Evolutionary conservation across 257 asterid species (phyloP), one percentile per base, ranked within the genome.

Genomic region (Thymus mandschuricus): DNA sequence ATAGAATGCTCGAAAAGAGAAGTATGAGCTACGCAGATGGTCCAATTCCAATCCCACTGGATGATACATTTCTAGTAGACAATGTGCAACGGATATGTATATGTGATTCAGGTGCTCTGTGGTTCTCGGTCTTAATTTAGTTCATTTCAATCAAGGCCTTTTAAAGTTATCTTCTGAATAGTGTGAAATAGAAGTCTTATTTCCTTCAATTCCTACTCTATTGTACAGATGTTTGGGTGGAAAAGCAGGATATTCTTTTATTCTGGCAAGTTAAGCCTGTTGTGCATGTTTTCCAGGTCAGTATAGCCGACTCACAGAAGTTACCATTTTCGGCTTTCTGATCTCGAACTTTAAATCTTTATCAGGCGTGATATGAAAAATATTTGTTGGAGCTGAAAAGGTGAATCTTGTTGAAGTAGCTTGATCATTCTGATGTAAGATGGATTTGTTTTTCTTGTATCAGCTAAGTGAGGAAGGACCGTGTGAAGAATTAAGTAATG

Each of bases 381-480:
- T 43, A 46, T 38, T 48, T 1, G n/a, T 13, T 54, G 56, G 49
- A 45, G 52, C 62, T 51, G 13, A 54, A 30, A n/a, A 52, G 40
- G 3, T 15, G 38, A 28, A 60, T 44, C 75, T 49, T 27, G 1
- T 44, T 7, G 15, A 34, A 30, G 79, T 21, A 21, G 21, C 21
- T 21, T 21, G 21, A 21, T 21, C 21, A 0, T 57, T 60, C 58
- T 64, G 54, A 64, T 61, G 29, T 68, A 33, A 44, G 8, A 10
- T 56, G 44, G n/a, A 81, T 72, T 70, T 51, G 49, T 50, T 57
- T 71, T 64, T 72, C 6, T 21, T 21, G 21, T 21, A 21, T 62
- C 92, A 95, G 98, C 95, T 92, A 64, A 95, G 90, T 77, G 97
- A 95, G 80, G 99, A 95, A 83, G 99, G 99, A 63, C 97, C 99